phyloP scores from a whole-genome alignment of 345 rosid species.

The Eucalyptus sp. region DNA sequence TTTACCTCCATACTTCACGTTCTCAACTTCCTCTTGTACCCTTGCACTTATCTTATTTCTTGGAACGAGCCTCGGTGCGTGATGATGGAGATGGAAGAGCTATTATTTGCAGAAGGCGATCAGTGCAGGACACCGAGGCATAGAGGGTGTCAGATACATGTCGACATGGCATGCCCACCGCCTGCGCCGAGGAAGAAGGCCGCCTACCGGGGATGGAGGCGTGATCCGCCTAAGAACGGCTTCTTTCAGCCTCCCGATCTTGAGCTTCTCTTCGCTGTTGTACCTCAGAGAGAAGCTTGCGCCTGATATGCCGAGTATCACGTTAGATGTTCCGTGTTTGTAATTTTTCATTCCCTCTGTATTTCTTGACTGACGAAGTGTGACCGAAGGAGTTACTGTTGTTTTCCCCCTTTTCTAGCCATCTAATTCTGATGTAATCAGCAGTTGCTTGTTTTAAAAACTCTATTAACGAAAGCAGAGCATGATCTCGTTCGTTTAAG shows the following conservation, averaged over 20 bases:
- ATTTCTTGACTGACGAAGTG: neutral
- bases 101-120: neutral
- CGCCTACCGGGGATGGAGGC: neutral
- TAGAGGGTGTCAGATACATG: conserved; percentile 22
- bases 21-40: neutral
- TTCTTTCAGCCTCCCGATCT: conserved; percentile 72
- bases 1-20: neutral
- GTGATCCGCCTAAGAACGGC: conserved; percentile 39
- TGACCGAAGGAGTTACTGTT: neutral
- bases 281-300: conserved; percentile 14
- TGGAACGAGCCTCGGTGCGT: neutral
- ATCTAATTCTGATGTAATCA: neutral
- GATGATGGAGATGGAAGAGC: neutral
- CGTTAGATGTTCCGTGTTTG: neutral
- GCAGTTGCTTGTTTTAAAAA: neutral
- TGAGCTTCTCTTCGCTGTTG: conserved; percentile 30
- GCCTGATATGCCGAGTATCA: neutral
- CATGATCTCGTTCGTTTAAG: neutral
- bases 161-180: conserved; percentile 33
- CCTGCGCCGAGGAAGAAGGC: conserved; percentile 47
- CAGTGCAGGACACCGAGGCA: conserved; percentile 50
- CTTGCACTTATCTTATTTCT: neutral
- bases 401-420: neutral
- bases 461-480: neutral
- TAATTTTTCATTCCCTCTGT: conserved; percentile 11